A percentile compares a stretch with the other conserved stretches of the same genome.
Evolutionary conservation across 371 early-diverging fungal genomes (phyloP).

Genomic region (Mortierella sp.): DNA sequence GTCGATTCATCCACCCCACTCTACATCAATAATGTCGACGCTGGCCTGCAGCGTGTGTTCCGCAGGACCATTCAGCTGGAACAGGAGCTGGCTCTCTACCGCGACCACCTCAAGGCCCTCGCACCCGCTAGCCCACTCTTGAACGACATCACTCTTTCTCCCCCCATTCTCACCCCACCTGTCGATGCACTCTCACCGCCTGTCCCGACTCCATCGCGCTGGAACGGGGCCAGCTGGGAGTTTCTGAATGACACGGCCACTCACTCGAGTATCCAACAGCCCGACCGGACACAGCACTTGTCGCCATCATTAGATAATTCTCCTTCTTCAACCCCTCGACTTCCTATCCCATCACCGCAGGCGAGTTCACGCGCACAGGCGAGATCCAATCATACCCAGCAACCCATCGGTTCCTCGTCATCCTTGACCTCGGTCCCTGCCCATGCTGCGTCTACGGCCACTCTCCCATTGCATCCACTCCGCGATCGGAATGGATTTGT

Average conservation of each 20-base stretch:
- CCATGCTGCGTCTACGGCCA: conserved; percentile 4
- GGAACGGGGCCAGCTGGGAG: conserved; percentile 34
- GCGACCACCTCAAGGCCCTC: background rate
- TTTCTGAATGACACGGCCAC: conserved; percentile 31
- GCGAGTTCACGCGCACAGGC: background rate
- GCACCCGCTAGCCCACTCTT: conserved; percentile 12
- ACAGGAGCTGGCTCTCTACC: conserved; percentile 26
- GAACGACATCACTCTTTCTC: conserved; percentile 20
- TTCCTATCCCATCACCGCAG: background rate
- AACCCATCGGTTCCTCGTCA: background rate
- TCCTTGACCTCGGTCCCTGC: background rate
- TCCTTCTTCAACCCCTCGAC: background rate
- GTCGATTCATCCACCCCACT: conserved; percentile 29
- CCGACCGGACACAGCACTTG: background rate
- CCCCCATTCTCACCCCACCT: conserved; percentile 45
- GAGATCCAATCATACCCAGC: background rate
- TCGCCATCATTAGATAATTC: background rate
- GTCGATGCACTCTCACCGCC: conserved; percentile 38
- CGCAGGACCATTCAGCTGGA: conserved; percentile 40
- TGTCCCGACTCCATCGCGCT: conserved; percentile 19
- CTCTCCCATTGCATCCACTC: conserved; percentile 2
- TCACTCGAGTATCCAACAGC: conserved; percentile 21
- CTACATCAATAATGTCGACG: conserved; percentile 40
- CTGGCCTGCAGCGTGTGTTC: conserved; percentile 30
- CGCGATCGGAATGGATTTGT: conserved; percentile 2